Percentiles rank a stretch among this genome's conserved stretches.
Conservation (phyloP, 192 early-diverging fungal species). For the Coemansia reversa region DNA sequence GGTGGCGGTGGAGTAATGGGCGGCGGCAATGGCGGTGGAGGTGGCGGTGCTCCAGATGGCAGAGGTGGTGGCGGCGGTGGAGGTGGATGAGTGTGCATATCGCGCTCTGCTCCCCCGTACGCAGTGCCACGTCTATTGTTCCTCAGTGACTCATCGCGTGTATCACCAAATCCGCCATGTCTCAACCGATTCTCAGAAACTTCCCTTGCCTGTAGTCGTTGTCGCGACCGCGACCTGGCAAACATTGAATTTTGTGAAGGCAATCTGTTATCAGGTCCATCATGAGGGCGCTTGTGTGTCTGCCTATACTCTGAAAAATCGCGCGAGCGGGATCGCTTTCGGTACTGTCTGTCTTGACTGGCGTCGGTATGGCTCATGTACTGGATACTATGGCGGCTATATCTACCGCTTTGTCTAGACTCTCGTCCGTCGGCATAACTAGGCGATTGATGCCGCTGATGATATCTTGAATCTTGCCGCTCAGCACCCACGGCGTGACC, state of each 20-base stretch:
- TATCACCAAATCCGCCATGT: constrained; percentile 3
- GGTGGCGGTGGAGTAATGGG: constrained; percentile 12
- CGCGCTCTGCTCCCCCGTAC: constrained; percentile 1
- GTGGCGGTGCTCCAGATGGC: constrained; percentile 21
- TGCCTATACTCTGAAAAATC: background rate
- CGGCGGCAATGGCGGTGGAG: constrained; percentile 11
- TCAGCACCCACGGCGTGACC: background rate
- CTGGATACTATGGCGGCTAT: background rate
- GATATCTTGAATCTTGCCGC: background rate
- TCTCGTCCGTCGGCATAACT: background rate
- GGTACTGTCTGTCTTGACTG: background rate
- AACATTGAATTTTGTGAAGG: background rate
- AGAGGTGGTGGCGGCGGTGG: constrained; percentile 21
- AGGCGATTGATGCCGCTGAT: background rate
- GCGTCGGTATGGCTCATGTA: background rate
- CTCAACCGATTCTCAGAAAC: background rate
- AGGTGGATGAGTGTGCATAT: background rate
- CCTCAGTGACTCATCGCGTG: constrained; percentile 10
- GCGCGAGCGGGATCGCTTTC: background rate
- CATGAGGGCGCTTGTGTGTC: background rate
- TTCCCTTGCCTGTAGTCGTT: constrained; percentile 3
- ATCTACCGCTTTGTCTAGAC: background rate
- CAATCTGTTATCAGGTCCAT: background rate
- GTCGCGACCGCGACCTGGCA: constrained; percentile 1
- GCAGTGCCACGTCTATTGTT: background rate